Evolutionary conservation across 2,329 filamentous ascomycete species (phyloP).

Genomic region (Aspergillus ochraceoroseus): DNA sequence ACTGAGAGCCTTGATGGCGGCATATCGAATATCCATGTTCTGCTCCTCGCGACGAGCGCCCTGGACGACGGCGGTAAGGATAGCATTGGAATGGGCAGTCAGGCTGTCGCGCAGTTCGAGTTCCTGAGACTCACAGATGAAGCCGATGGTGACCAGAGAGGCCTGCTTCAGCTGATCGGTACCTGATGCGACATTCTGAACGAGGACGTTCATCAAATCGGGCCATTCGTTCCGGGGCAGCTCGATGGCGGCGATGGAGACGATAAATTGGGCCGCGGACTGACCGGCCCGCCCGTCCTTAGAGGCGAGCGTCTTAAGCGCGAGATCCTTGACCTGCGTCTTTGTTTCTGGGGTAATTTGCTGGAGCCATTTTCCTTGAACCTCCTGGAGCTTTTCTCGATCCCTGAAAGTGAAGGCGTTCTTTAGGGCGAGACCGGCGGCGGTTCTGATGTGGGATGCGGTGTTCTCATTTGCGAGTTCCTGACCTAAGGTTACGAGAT

Average conservation of each 20-base stretch:
- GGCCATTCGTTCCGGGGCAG: constrained; percentile 89
- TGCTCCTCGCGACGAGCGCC: constrained; percentile 94
- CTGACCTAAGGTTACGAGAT: constrained; percentile 85
- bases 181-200: constrained; percentile 87
- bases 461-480: constrained; percentile 89
- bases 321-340: constrained; percentile 78
- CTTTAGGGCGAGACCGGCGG: constrained; percentile 93
- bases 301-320: constrained; percentile 80
- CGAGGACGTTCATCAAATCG: constrained; percentile 80
- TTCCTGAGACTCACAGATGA: constrained; percentile 96
- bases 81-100: constrained; percentile 87
- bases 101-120: constrained; percentile 74
- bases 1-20: constrained; percentile 87
- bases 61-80: constrained; percentile 94
- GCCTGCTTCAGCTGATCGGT: constrained; percentile 86
- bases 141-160: constrained; percentile 93
- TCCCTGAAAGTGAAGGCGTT: constrained; percentile 97
- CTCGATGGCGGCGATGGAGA: constrained; percentile 91
- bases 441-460: constrained; percentile 78
- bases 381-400: constrained; percentile 74
- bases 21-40: constrained; percentile 82
- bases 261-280: constrained; percentile 90
- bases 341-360: constrained; percentile 78
- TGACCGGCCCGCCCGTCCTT: constrained; percentile 76
- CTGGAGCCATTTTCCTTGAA: constrained; percentile 89